These are phyloP conservation scores for Cyberlindnera sargentensis DNA, from an alignment of 805 yeast species.

Conservation along the genomic window DNA sequence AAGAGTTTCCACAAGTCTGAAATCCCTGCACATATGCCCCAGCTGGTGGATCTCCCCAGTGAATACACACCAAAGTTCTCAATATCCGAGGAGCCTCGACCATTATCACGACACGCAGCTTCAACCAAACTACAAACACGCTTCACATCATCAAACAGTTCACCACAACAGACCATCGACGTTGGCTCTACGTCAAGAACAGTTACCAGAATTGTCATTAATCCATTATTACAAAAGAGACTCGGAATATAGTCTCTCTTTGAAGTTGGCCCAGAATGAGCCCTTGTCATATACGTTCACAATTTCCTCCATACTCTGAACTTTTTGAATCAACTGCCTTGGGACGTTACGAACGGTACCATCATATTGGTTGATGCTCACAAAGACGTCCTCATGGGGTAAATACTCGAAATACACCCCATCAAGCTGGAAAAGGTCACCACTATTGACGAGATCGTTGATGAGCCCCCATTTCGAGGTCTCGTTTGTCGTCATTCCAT, in stretches of 20 bases:
- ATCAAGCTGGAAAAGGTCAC: constrained; percentile 24
- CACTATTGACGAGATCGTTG: constrained; percentile 40
- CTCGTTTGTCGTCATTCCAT: constrained; percentile 76
- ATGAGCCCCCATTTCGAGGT: constrained; percentile 63
- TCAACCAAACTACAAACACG: constrained; percentile 2
- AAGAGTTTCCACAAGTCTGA: constrained; percentile 5
- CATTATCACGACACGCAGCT: constrained; percentile 8
- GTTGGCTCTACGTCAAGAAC: constrained; percentile 1
- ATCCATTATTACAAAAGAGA: constrained; percentile 14
- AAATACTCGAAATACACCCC: constrained; percentile 16
- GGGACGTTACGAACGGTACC: constrained; percentile 9
- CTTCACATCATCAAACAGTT: background rate
- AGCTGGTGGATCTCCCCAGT: background rate
- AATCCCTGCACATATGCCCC: background rate
- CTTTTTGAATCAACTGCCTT: background rate
- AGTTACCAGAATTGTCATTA: constrained; percentile 4
- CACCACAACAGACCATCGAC: background rate
- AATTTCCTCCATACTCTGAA: constrained; percentile 10
- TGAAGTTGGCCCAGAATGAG: constrained; percentile 11
- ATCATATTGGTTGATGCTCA: constrained; percentile 17
- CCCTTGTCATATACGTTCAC: constrained; percentile 20
- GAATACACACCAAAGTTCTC: constrained; percentile 1
- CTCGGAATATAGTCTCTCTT: constrained; percentile 14
- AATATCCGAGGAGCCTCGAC: constrained; percentile 1
- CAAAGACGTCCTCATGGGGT: constrained; percentile 15